Evolutionary conservation across 495 filamentous ascomycete species (phyloP), one percentile per base, ranked within the genome.

Genomic region (Aspergillus affinis): DNA sequence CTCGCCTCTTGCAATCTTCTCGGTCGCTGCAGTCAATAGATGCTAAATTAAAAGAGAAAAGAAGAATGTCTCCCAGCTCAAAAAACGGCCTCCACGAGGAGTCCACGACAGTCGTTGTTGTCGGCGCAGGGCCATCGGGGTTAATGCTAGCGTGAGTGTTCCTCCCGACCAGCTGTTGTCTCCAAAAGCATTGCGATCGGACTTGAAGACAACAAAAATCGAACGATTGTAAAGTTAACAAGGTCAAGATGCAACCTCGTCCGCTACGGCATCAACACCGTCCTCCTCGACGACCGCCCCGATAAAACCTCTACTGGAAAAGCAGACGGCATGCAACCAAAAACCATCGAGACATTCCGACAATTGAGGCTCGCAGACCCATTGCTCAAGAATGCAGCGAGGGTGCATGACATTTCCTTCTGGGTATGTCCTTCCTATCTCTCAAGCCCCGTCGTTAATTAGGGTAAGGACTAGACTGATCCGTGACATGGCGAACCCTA

Each of bases 301-400:
- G 83, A 86, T 65, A 85, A 82, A 48, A 91, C 88, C 0, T 78
- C 83, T 15, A 90, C 89, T 1, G 89, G 89, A 12, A 86, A 88
- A 30, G 89, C 89, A 29, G 90, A 93, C 74, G 90, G 90, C 41
- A 84, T 93, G 57, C 88, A 91, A 60, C 88, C 88, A 57, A 89
- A 89, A 56, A 90, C 90, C 0, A 82, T 92, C 54, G 90, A 92
- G 66, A 85, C 90, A 9, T 78, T 93, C 60, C 81, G 82, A 51
- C 87, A 90, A 69, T 82, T 90, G 70, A 75, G 85, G 18, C 75
- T 91, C n/a, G 84, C 85, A 21, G 85, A 87, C 54, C 73, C 81
- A 4, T 64, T 90, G 41, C 65, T 90, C 48, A 78, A 80, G 54
- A 82, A 83, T 60, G 87, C 82, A 4, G 87, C 84, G 17, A 83